phyloP scores from a whole-genome alignment of 345 rosid genomes.

The Crucihimalaya himalaica region DNA sequence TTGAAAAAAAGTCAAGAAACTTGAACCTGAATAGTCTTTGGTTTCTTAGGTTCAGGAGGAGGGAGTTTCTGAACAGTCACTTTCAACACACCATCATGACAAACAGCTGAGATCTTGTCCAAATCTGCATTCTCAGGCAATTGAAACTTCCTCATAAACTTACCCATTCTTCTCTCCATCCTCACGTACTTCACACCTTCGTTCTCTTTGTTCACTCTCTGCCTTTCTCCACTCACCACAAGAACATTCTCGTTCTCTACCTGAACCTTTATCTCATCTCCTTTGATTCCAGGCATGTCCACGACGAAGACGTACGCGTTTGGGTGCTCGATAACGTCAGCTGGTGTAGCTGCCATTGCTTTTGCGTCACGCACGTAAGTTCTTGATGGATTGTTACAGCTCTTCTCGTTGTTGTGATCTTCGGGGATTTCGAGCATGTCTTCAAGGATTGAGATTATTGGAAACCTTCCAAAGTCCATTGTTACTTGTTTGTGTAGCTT shows the following conservation, averaged over 20 bases:
- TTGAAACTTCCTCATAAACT: constrained; percentile 66
- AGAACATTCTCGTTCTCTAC: constrained; percentile 75
- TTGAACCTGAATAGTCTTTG: constrained; percentile 67
- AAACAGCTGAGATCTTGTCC: constrained; percentile 60
- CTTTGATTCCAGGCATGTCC: constrained; percentile 84
- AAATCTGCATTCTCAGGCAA: constrained; percentile 70
- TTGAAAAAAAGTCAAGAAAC: constrained; percentile 49
- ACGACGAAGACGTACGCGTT: constrained; percentile 57
- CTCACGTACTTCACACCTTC: constrained; percentile 68
- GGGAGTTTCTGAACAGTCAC: constrained; percentile 77
- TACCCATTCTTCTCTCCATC: constrained; percentile 81
- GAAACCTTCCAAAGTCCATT: constrained; percentile 53
- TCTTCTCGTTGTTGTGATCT: constrained; percentile 37
- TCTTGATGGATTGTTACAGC: constrained; percentile 50
- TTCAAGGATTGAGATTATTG: constrained; percentile 50
- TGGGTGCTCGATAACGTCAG: constrained; percentile 65
- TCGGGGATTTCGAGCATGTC: constrained; percentile 56
- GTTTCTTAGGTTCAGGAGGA: constrained; percentile 82
- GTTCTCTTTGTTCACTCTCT: constrained; percentile 59
- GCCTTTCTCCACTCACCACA: constrained; percentile 60
- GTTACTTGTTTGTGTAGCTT: background rate
- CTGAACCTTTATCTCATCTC: constrained; percentile 68
- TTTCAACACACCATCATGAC: constrained; percentile 70
- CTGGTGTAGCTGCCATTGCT: constrained; percentile 89
- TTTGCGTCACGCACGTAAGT: constrained; percentile 62